phyloP scores from a whole-genome alignment of 1,284 basidiomycete species.

The Puccinia polysora region DNA sequence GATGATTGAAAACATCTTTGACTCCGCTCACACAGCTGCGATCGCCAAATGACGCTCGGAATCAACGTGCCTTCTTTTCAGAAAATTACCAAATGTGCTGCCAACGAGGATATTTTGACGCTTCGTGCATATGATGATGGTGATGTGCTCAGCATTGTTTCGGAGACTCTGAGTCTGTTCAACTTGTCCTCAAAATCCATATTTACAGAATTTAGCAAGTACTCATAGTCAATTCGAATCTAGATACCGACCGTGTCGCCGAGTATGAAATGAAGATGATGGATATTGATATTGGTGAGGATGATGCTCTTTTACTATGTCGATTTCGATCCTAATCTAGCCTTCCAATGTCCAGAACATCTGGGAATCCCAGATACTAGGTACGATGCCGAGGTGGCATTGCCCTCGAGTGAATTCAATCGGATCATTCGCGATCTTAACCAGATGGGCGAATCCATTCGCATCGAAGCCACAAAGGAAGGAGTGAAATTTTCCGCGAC shows the following conservation, averaged over 20 bases:
- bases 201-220: no score
- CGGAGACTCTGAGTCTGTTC: conserved; percentile 75
- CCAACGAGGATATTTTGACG: conserved; percentile 89
- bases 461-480: conserved; percentile 93
- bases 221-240: no score
- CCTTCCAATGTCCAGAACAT: conserved; percentile 62
- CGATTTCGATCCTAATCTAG: background rate
- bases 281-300: conserved; percentile 72
- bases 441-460: conserved; percentile 87
- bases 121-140: conserved; percentile 88
- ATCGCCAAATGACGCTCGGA: conserved; percentile 82
- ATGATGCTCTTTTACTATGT: background rate
- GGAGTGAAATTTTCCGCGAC: conserved; percentile 90
- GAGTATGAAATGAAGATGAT: conserved; percentile 99
- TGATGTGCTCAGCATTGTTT: conserved; percentile 81
- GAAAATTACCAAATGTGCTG: conserved; percentile 95
- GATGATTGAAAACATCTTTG: no score
- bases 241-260: conserved; percentile 87
- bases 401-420: conserved; percentile 80
- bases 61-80: conserved; percentile 70
- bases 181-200: background rate
- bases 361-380: conserved; percentile 98
- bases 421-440: conserved; percentile 90
- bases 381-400: conserved; percentile 87
- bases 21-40: conserved; percentile 71